Percentiles rank a stretch among this genome's conserved stretches.
Conservation (phyloP, 1,284 basidiomycete species). For the Peniophora sp. region DNA sequence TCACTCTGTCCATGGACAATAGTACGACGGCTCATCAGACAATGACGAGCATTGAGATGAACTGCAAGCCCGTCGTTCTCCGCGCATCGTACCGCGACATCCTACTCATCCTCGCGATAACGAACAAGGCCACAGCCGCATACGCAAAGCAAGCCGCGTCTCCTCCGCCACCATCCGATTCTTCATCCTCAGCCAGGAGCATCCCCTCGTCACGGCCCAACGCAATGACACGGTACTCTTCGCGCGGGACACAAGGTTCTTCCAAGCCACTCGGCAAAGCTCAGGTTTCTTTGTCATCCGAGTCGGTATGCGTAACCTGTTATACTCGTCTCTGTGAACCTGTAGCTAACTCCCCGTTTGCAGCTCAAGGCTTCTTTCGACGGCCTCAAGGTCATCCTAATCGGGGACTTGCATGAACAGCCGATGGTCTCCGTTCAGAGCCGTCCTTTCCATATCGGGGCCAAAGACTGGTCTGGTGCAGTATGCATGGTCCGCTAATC, state of each 20-base stretch:
- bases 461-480: slow-evolving; percentile 92
- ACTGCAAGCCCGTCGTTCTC: slow-evolving; percentile 81
- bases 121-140: slow-evolving; percentile 82
- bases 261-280: no score
- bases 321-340: background rate
- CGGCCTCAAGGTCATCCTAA: slow-evolving; percentile 89
- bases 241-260: background rate
- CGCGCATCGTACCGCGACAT: slow-evolving; percentile 93
- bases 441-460: slow-evolving; percentile 77
- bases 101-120: slow-evolving; percentile 81
- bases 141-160: slow-evolving; percentile 24
- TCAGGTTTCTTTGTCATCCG: no score
- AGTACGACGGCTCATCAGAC: slow-evolving; percentile 68
- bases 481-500: slow-evolving; percentile 31
- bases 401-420: slow-evolving; percentile 93
- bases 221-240: background rate
- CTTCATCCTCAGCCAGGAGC: background rate
- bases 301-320: background rate
- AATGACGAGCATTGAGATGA: slow-evolving; percentile 80
- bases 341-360: slow-evolving; percentile 26
- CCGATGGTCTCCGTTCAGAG: slow-evolving; percentile 88
- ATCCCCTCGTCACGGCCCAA: background rate
- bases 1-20: slow-evolving; percentile 84
- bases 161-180: background rate
- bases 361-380: slow-evolving; percentile 76